These are phyloP conservation scores for Melaleuca quinquenervia DNA, from an alignment of 345 rosid genomes.

Conservation along the genomic window DNA sequence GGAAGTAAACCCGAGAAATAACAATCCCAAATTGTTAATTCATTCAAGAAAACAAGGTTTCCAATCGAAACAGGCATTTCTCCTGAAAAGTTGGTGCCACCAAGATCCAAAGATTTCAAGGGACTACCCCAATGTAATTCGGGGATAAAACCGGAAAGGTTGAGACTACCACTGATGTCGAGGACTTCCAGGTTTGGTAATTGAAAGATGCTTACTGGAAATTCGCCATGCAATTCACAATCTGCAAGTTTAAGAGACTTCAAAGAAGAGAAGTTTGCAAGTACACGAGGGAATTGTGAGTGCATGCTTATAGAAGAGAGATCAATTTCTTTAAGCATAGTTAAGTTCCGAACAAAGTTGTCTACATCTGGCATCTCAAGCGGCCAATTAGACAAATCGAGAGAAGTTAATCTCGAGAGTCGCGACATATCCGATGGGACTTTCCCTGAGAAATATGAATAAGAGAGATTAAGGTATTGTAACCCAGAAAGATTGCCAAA, in stretches of 20 bases:
- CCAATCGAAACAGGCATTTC: not conserved
- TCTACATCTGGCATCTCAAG: not conserved
- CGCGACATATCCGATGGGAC: not conserved
- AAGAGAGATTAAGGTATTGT: not conserved
- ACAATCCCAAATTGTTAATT: no score
- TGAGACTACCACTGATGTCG: fast-evolving
- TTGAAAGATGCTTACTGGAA: not conserved
- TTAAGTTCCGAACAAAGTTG: not conserved
- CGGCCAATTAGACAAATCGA: not conserved
- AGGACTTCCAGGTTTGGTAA: not conserved
- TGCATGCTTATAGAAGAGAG: not conserved
- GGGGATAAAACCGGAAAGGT: not conserved
- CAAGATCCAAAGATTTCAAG: no score
- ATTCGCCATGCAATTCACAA: not conserved
- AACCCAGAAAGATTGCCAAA: not conserved
- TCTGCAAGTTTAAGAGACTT: not conserved
- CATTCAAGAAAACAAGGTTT: no score
- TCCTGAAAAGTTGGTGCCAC: not conserved
- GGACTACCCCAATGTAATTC: not conserved
- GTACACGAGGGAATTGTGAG: not conserved
- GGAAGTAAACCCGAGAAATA: not conserved
- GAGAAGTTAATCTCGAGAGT: not conserved
- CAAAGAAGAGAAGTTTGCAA: not conserved
- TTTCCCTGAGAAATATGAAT: not conserved
- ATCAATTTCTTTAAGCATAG: not conserved